These are phyloP conservation scores for Plasmodium gonderi DNA, from an alignment of 169 alveolate species.

Conservation along the genomic window DNA sequence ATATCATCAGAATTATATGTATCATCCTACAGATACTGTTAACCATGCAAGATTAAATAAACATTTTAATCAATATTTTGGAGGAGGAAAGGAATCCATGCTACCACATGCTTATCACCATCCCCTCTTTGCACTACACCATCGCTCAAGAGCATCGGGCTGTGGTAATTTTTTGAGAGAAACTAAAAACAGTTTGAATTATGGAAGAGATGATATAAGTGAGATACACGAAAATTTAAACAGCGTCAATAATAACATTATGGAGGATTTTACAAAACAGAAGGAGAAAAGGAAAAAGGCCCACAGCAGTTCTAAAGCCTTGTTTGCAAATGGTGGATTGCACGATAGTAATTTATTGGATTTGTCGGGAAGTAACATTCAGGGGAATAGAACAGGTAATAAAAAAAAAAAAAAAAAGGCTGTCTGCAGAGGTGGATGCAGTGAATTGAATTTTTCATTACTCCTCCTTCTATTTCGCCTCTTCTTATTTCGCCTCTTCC, in stretches of 20 bases:
- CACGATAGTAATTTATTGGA: background rate
- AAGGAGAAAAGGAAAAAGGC: constrained; percentile 13
- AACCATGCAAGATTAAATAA: constrained; percentile 4
- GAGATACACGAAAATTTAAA: constrained; percentile 11
- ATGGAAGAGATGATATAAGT: constrained; percentile 11
- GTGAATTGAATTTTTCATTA: too few species aligned
- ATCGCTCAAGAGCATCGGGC: background rate
- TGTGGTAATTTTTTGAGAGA: background rate
- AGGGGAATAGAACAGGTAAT: background rate
- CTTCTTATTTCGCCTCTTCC: too few species aligned
- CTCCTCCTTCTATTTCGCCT: too few species aligned
- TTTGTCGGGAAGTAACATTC: background rate
- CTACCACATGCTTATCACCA: background rate
- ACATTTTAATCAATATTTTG: background rate
- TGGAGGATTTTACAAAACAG: background rate
- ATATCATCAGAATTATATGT: constrained; percentile 21
- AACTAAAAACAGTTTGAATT: background rate
- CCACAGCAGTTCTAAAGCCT: background rate
- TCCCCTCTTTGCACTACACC: background rate
- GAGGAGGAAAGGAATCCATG: background rate
- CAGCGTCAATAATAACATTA: background rate
- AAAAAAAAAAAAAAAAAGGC: too few species aligned
- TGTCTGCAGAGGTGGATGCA: too few species aligned
- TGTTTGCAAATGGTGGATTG: background rate
- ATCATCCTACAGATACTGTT: background rate